phyloP scores from a whole-genome alignment of 1,139 yeast genomes.

The Saccharomycopsis phalli region DNA sequence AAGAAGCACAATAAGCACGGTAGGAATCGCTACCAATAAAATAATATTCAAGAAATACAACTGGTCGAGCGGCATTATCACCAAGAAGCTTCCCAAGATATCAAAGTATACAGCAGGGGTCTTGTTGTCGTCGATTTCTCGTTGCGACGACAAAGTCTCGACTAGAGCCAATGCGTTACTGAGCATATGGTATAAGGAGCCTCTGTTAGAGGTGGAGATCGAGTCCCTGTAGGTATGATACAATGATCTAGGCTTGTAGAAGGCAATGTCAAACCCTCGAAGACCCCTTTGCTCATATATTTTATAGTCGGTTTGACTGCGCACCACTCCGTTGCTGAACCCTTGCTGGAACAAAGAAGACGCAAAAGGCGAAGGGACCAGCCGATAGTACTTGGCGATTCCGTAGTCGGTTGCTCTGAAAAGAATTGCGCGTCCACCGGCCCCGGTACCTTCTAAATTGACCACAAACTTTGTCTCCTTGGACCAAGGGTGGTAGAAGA shows the following conservation, averaged over 20 bases:
- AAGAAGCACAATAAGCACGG: conserved; percentile 40
- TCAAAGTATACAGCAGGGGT: conserved; percentile 53
- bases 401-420: conserved; percentile 80
- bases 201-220: conserved; percentile 52
- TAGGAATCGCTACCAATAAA: conserved; percentile 46
- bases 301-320: conserved; percentile 79
- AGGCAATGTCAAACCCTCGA: conserved; percentile 77
- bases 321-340: conserved; percentile 60
- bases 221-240: conserved; percentile 77
- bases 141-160: conserved; percentile 22
- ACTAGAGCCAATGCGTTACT: conserved; percentile 53
- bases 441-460: conserved; percentile 93
- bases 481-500: conserved; percentile 70
- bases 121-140: conserved; percentile 34
- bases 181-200: conserved; percentile 78
- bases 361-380: conserved; percentile 58
- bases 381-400: conserved; percentile 47
- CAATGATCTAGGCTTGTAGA: conserved; percentile 66
- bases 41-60: conserved; percentile 41
- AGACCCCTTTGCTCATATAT: conserved; percentile 60
- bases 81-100: conserved; percentile 45
- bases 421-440: conserved; percentile 80
- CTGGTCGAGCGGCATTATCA: conserved; percentile 42
- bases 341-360: conserved; percentile 77
- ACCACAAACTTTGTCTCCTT: conserved; percentile 54